phyloP scores from a whole-genome alignment of 1,139 yeast species.

The Debaryomyces sp. region DNA sequence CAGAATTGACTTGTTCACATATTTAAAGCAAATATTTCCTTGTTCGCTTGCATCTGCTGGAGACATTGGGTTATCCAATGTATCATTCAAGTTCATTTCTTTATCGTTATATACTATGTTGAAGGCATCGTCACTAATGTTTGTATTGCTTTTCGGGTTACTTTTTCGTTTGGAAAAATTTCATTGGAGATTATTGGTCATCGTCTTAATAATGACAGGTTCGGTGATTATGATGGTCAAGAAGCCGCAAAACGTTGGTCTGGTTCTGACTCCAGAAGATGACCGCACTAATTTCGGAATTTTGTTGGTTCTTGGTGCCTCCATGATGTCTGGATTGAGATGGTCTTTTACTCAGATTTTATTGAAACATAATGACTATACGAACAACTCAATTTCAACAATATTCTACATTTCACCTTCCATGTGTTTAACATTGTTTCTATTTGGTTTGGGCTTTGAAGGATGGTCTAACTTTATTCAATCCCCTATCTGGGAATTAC shows the following conservation, averaged over 20 bases:
- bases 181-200: slow-evolving; percentile 62
- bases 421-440: slow-evolving; percentile 65
- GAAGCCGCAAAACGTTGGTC: slow-evolving; percentile 19
- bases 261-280: slow-evolving; percentile 19
- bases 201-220: slow-evolving; percentile 74
- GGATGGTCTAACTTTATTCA: slow-evolving; percentile 56
- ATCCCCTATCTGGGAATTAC: slow-evolving; percentile 64
- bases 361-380: slow-evolving; percentile 59
- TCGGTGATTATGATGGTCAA: slow-evolving; percentile 91
- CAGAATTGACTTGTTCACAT: slow-evolving; percentile 27
- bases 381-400: slow-evolving; percentile 77
- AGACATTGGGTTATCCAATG: slow-evolving; percentile 91
- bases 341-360: slow-evolving; percentile 94
- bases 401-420: slow-evolving; percentile 84
- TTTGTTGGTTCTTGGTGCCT: slow-evolving; percentile 70
- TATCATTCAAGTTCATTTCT: slow-evolving; percentile 76
- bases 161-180: slow-evolving; percentile 75
- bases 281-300: slow-evolving; percentile 52
- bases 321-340: slow-evolving; percentile 83
- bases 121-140: slow-evolving; percentile 81
- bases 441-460: slow-evolving; percentile 66
- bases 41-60: slow-evolving; percentile 90
- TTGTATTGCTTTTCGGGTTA: slow-evolving; percentile 85
- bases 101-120: slow-evolving; percentile 91
- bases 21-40: slow-evolving; percentile 65